Base-by-base conservation (phyloP, 495 filamentous ascomycete genomes). In the Haplographium delicatum region DNA sequence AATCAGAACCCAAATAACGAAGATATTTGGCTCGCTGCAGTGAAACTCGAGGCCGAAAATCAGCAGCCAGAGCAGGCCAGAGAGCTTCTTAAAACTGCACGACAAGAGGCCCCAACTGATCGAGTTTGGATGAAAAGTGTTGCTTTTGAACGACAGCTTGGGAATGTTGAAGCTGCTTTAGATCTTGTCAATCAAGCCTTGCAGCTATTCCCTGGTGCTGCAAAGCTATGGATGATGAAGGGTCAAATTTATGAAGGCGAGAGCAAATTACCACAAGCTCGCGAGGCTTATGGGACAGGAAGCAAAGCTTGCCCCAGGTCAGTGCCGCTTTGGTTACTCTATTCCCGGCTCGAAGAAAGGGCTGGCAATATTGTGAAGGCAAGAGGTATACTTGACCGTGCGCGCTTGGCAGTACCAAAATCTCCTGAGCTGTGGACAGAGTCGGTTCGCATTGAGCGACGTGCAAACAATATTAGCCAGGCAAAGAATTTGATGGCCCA, bases 171-270 rank as follows among this genome's bases (percentile, higher is more conserved):
- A 28, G 83, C 82, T 0, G 87, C 91, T 0, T 73, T 99, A 3
- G 82, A 95, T 56, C 80, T 97, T 5, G 89, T 89, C 53, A 88
- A 85, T 58, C 81, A 95, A 61, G 94, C 84, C 23, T 74, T 99
- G 0, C 83, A 89, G 47, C 72, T 88, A n/a, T 97, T 93, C 67
- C 91, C 94, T 9, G 79, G 80, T 40, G 79, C 84, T 1, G 81
- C 88, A 46, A 96, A 96, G 64, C 78, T 99, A 9, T 95, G 89
- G 84, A 96, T 96, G 88, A 88, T 95, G 73, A 99, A 97, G 68
- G 93, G 94, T 3, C 93, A 99, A 58, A 88, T 97, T 53, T 99
- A 97, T 75, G 86, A 95, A 58, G 70, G 79, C 13, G 77, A 86
- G 44, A 78, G 73, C 52, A 86, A 86, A 62, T 69, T 86, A 30